Conservation (phyloP, 2,329 filamentous ascomycete genomes). For the Zymoseptoria tritici region DNA sequence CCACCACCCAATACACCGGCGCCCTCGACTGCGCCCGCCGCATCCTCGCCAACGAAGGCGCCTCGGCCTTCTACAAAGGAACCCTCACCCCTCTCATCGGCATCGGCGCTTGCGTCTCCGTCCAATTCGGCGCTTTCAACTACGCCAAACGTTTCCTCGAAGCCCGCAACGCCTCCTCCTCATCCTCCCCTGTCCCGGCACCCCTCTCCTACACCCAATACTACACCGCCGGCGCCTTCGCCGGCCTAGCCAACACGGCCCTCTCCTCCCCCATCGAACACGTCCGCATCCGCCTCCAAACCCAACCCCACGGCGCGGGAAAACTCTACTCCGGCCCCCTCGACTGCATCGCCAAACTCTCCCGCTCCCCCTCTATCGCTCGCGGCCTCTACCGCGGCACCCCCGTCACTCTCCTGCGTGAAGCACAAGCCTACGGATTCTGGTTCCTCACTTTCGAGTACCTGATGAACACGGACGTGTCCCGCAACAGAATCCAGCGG, state of each 20-base stretch:
- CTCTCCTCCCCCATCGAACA: constrained; percentile 93
- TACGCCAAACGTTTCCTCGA: constrained; percentile 82
- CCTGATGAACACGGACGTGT: constrained; percentile 85
- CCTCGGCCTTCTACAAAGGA: constrained; percentile 94
- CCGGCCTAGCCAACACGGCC: constrained; percentile 80
- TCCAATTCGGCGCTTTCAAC: constrained; percentile 97
- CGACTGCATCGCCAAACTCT: constrained; percentile 85
- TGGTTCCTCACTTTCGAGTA: constrained; percentile 97
- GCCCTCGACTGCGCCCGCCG: constrained; percentile 72
- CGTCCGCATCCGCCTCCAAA: constrained; percentile 90
- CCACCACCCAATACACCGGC: constrained; percentile 69
- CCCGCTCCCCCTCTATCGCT: constrained; percentile 58
- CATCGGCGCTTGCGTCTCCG: constrained; percentile 90
- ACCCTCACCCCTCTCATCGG: constrained; percentile 90
- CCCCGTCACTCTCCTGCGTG: constrained; percentile 75
- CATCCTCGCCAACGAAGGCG: constrained; percentile 82
- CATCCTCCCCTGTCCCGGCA: constrained; percentile 20
- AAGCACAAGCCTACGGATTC: constrained; percentile 88
- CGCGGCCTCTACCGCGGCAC: constrained; percentile 79
- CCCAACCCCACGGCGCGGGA: constrained; percentile 78
- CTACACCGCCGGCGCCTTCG: constrained; percentile 84
- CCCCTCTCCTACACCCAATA: constrained; percentile 76
- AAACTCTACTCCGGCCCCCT: constrained; percentile 75
- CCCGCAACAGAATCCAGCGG: constrained; percentile 66
- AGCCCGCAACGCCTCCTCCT: constrained; percentile 52